Evolutionary conservation across 2,329 filamentous ascomycete genomes (phyloP).

Genomic region (Fusarium udum): DNA sequence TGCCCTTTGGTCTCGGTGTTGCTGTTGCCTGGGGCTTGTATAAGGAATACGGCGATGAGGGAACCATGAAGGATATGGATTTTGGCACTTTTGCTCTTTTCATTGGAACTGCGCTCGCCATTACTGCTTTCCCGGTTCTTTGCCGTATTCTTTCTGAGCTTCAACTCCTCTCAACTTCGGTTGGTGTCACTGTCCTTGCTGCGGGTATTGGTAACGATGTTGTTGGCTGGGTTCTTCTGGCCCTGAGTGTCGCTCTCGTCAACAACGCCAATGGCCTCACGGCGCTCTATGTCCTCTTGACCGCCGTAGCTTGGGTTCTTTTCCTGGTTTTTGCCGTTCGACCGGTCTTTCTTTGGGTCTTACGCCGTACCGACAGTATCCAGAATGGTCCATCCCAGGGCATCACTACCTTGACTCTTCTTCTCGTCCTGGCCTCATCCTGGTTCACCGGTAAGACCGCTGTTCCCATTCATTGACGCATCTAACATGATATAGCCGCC

Average conservation of each 20-base stretch:
- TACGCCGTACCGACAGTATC: slow-evolving; percentile 78
- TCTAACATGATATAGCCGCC: slow-evolving; percentile 53
- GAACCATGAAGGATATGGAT: slow-evolving; percentile 52
- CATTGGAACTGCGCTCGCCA: slow-evolving; percentile 91
- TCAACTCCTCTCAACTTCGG: slow-evolving; percentile 82
- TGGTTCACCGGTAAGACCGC: slow-evolving; percentile 75
- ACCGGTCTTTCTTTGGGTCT: slow-evolving; percentile 77
- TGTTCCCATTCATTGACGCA: rapidly evolving
- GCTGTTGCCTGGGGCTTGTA: slow-evolving; percentile 85
- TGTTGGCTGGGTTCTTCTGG: slow-evolving; percentile 81
- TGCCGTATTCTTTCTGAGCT: slow-evolving; percentile 93
- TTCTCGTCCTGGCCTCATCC: slow-evolving; percentile 80
- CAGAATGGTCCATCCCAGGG: slow-evolving; percentile 89
- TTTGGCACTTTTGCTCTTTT: slow-evolving; percentile 73
- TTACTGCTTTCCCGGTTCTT: slow-evolving; percentile 90
- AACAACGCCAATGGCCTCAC: slow-evolving; percentile 86
- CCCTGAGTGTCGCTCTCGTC: slow-evolving; percentile 90
- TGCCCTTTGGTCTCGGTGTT: slow-evolving; percentile 85
- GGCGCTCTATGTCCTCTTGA: slow-evolving; percentile 85
- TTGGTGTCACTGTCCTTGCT: slow-evolving; percentile 88
- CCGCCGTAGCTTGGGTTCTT: slow-evolving; percentile 77
- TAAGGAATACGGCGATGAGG: slow-evolving; percentile 69
- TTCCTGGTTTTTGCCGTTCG: slow-evolving; percentile 78
- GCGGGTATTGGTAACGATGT: slow-evolving; percentile 93
- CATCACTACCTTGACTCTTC: slow-evolving; percentile 82